Percentiles rank a stretch among this genome's conserved stretches.
phyloP scores from a whole-genome alignment of 495 filamentous ascomycete genomes.

The Massariosphaeria phaeospora region DNA sequence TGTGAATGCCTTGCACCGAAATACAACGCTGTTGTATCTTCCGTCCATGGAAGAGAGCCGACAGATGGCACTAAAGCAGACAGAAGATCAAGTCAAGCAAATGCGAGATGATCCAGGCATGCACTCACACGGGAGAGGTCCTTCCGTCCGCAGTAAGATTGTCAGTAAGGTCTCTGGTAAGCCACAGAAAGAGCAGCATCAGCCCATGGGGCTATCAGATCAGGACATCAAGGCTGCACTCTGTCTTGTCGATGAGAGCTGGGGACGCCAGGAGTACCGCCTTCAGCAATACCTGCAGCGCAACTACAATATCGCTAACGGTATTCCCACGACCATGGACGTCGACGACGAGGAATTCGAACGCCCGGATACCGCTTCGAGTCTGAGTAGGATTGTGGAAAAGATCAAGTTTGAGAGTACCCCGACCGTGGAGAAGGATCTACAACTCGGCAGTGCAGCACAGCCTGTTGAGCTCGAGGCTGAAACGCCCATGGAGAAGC shows the following conservation, averaged over 20 bases:
- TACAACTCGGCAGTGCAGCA: conserved; percentile 28
- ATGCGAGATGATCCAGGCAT: conserved; percentile 41
- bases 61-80: conserved; percentile 55
- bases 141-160: conserved; percentile 28
- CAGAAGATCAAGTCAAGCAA: conserved; percentile 57
- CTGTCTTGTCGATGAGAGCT: conserved; percentile 54
- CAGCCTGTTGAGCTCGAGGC: conserved; percentile 2
- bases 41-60: conserved; percentile 63
- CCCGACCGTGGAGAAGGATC: conserved; percentile 37
- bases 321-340: conserved; percentile 36
- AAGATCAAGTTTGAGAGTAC: conserved; percentile 39
- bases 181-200: conserved; percentile 9
- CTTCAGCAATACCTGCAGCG: conserved; percentile 56
- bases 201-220: conserved; percentile 28
- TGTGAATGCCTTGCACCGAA: conserved; percentile 65
- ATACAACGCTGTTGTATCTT: conserved; percentile 60
- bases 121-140: conserved; percentile 26
- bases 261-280: conserved; percentile 56
- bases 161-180: conserved; percentile 15
- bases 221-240: conserved; percentile 46
- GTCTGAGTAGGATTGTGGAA: conserved; percentile 38
- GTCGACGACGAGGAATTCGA: conserved; percentile 41
- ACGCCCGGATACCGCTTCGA: conserved; percentile 32
- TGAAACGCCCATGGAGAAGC: conserved; percentile 17
- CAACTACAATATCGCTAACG: conserved; percentile 56